Percentiles rank a stretch among this genome's conserved stretches.
Conservation (phyloP, 1,284 basidiomycete species). For the Ustilago cynodontis region DNA sequence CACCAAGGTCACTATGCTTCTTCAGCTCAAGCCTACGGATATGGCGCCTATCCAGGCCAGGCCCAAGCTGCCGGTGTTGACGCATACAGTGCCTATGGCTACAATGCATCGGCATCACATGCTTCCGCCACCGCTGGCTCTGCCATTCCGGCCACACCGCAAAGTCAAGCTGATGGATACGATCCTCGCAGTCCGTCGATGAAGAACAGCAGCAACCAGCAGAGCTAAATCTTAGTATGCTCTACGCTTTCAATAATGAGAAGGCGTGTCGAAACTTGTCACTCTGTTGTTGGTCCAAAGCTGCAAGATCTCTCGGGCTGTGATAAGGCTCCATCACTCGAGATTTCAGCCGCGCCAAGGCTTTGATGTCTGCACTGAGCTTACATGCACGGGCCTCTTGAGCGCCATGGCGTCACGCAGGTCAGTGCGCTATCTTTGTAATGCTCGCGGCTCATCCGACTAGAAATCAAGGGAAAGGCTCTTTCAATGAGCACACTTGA, state of each 20-base stretch:
- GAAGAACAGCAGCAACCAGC: conserved; percentile 8
- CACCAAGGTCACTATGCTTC: conserved; percentile 15
- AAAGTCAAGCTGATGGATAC: conserved; percentile 28
- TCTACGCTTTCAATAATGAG: neutral
- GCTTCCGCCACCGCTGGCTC: neutral
- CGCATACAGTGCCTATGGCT: conserved; percentile 32
- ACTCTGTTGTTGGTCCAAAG: neutral
- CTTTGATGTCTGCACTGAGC: neutral
- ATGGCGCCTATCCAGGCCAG: conserved; percentile 14
- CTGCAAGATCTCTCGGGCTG: neutral
- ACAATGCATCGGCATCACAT: conserved; percentile 13
- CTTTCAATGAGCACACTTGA: too few species aligned
- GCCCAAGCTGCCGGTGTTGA: conserved; percentile 11
- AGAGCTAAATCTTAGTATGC: neutral
- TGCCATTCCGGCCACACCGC: conserved; percentile 8
- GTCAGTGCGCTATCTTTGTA: neutral
- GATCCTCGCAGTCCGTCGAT: conserved; percentile 43
- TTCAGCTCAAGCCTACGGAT: conserved; percentile 15
- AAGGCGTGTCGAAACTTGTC: neutral
- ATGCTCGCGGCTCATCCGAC: too few species aligned
- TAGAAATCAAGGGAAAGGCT: too few species aligned
- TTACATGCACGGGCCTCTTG: neutral
- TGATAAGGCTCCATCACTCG: neutral
- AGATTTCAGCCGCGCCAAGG: neutral
- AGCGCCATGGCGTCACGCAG: conserved; percentile 1